These are phyloP conservation scores for Colletotrichum camelliae DNA, from an alignment of 2,329 filamentous ascomycete species.

Conservation along the genomic window DNA sequence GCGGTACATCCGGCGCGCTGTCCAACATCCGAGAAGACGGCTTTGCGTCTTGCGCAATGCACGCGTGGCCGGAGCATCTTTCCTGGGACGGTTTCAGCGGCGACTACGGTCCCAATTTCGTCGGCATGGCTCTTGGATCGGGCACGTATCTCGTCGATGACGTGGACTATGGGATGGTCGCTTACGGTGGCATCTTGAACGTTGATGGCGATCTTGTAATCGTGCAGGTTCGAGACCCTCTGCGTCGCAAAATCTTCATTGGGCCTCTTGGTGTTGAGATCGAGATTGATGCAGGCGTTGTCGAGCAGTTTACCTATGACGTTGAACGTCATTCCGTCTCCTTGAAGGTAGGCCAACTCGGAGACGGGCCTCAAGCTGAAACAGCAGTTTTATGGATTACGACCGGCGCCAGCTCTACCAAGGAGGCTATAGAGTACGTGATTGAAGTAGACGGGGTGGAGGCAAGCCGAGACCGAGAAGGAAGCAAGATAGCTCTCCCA, in stretches of 20 bases:
- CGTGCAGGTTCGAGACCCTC: conserved; percentile 49
- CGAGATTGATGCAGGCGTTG: conserved; percentile 44
- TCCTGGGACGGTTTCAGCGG: conserved; percentile 62
- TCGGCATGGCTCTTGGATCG: conserved; percentile 55
- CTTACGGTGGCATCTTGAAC: conserved; percentile 50
- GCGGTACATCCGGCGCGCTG: conserved; percentile 55
- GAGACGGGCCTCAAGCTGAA: fast-evolving
- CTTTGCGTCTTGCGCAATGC: conserved; percentile 59
- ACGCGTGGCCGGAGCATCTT: conserved; percentile 60
- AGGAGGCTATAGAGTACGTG: not conserved
- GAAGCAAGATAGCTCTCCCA: not conserved
- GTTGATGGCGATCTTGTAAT: conserved; percentile 27
- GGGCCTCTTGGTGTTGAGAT: conserved; percentile 45
- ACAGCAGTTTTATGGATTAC: not conserved
- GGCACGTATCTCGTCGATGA: conserved; percentile 55
- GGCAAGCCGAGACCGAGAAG: fast-evolving
- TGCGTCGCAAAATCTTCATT: conserved; percentile 51
- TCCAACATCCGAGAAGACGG: conserved; percentile 62
- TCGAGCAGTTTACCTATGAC: conserved; percentile 40
- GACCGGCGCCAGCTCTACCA: not conserved
- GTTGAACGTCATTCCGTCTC: fast-evolving
- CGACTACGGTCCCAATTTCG: conserved; percentile 60
- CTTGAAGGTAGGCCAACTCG: fast-evolving
- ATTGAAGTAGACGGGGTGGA: not conserved
- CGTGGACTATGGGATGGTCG: conserved; percentile 45